Base-by-base conservation (phyloP, 2,329 filamentous ascomycete genomes). In the Penicillium janthinellum region DNA sequence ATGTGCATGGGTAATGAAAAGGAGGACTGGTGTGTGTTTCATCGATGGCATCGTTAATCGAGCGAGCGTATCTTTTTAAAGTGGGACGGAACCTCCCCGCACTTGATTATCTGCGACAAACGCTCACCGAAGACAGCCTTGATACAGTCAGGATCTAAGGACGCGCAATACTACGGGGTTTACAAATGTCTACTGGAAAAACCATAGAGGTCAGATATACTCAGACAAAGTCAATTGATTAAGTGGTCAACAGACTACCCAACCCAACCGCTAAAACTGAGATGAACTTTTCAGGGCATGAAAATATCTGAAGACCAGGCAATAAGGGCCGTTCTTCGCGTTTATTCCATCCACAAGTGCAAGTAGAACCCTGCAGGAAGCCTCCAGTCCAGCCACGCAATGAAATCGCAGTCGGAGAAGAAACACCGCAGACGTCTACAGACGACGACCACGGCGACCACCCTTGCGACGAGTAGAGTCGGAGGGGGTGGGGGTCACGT, bases 391-490 rank as follows among this genome's bases (percentile, higher is more conserved):
- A 73, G 63, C 68, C 64, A 71, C 61, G 65, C 67, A 74, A 63
- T 62, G 52, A 63, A 56, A 55, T 63, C 66, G 68, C 64, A 68
- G 62, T 62, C 59, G 67, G 64, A 70, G 63, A 63, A 67, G 68
- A 69, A 75, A 65, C 65, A 62, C 62, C 68, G 71, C 72, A 79
- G 67, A 78, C 76, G 81, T 83, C 91, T 86, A 99, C 83, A 99
- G 91, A 96, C 95, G 94, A 86, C 95, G 95, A 98, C 95, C 95
- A 91, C 95, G 94, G 84, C 95, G 93, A 97, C 95, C 95, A 86
- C 95, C 95, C 92, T 99, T 99, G 86, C 94, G 93, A 85, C 95
- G 91, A 78, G 95, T 99, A 82, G 92, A 96, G 84, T 99, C 95
- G 82, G 95, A 99, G 75, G 96, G 95, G 65, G 95, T 99, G 76